Percentiles rank a stretch among this genome's conserved stretches.
Conservation (phyloP, 495 filamentous ascomycete genomes). For the Astrocystis sublimbata region DNA sequence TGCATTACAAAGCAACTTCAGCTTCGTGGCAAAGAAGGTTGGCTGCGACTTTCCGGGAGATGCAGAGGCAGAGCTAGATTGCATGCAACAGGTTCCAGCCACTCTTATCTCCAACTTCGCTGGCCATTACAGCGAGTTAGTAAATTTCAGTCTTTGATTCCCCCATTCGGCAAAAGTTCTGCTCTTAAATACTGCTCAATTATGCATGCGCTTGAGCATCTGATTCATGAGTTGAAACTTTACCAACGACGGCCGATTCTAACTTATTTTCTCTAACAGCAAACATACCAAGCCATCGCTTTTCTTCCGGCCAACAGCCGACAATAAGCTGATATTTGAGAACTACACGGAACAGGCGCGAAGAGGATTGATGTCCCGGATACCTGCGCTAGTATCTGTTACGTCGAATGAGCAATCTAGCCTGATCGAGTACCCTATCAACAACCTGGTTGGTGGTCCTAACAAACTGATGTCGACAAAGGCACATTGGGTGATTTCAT, state of each 20-base stretch:
- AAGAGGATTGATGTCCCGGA: slow-evolving; percentile 24
- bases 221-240: too few species aligned
- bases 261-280: too few species aligned
- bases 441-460: slow-evolving; percentile 35
- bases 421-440: slow-evolving; percentile 37
- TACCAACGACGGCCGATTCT: too few species aligned
- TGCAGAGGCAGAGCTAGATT: slow-evolving; percentile 38
- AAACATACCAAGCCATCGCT: slow-evolving; percentile 35
- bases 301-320: slow-evolving; percentile 44
- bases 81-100: slow-evolving; percentile 45
- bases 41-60: slow-evolving; percentile 42
- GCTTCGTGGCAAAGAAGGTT: slow-evolving; percentile 41
- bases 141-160: too few species aligned
- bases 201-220: too few species aligned
- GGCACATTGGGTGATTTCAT: slow-evolving; percentile 36
- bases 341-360: slow-evolving; percentile 44
- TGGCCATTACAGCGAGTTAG: slow-evolving; percentile 42
- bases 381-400: slow-evolving; percentile 44
- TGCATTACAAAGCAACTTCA: slow-evolving; percentile 43
- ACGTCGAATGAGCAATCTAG: slow-evolving; percentile 45
- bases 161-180: too few species aligned
- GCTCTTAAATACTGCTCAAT: too few species aligned
- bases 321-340: slow-evolving; percentile 43
- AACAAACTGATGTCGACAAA: slow-evolving; percentile 32
- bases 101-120: slow-evolving; percentile 41